phyloP scores from a whole-genome alignment of 2,329 filamentous ascomycete genomes.

The Metarhizium humberi region DNA sequence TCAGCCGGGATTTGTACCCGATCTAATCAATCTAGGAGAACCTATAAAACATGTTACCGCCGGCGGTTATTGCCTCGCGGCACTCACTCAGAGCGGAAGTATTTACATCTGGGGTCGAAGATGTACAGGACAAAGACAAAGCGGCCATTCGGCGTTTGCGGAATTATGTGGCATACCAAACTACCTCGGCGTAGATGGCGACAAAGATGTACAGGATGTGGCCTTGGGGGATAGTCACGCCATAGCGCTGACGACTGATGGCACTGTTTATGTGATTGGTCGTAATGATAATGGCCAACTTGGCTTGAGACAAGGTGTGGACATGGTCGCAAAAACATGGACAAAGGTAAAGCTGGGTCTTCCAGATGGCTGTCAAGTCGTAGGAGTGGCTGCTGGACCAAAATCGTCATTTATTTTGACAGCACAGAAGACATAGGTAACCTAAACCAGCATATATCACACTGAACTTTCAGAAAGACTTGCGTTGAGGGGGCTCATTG shows the following conservation, averaged over 20 bases:
- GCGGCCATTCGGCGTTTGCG: conserved; percentile 14
- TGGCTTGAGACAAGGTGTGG: conserved; percentile 27
- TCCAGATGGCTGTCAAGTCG: conserved; percentile 17
- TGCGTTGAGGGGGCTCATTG: conserved; percentile 15
- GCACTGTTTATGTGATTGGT: conserved; percentile 45
- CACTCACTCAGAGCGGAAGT: conserved; percentile 46
- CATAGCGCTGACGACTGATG: conserved; percentile 41
- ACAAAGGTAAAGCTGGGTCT: conserved; percentile 21
- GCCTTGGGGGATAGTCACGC: conserved; percentile 50
- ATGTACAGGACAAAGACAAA: conserved; percentile 13
- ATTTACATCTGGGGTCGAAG: conserved; percentile 52
- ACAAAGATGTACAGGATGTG: conserved; percentile 45
- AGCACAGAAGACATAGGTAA: background rate
- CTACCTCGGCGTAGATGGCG: conserved; percentile 35
- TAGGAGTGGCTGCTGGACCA: conserved; percentile 38
- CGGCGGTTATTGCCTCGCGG: conserved; percentile 48
- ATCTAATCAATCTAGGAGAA: conserved; percentile 42
- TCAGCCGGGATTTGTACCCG: conserved; percentile 34
- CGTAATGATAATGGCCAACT: conserved; percentile 51
- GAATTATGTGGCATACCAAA: conserved; percentile 24
- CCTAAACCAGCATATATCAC: background rate
- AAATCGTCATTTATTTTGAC: conserved; percentile 40
- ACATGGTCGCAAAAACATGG: conserved; percentile 23
- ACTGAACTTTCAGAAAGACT: background rate
- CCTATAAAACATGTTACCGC: conserved; percentile 43